These are phyloP conservation scores for Croton laevigatus DNA, from an alignment of 441 rosid species.

Conservation along the genomic window DNA sequence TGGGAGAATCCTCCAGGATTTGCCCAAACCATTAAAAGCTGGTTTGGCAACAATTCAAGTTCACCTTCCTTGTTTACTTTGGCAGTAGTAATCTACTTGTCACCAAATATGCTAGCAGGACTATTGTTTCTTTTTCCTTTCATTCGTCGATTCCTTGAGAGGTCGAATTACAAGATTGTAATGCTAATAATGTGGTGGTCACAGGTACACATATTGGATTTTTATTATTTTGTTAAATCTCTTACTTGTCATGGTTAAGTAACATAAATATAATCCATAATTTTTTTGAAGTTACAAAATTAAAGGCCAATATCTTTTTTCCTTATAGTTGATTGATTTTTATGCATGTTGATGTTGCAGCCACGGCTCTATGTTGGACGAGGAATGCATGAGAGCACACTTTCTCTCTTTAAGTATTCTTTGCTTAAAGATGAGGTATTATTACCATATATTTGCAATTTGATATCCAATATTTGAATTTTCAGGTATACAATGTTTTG, in stretches of 20 bases:
- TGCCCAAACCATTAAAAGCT: slow-evolving; percentile 77
- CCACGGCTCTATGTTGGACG: slow-evolving; percentile 97
- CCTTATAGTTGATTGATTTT: no score
- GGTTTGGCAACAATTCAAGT: slow-evolving; percentile 78
- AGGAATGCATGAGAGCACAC: slow-evolving; percentile 96
- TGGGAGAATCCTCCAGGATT: slow-evolving; percentile 83
- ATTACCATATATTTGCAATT: slow-evolving; percentile 6
- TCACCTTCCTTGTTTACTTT: slow-evolving; percentile 71
- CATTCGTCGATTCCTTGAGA: slow-evolving; percentile 85
- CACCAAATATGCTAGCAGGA: slow-evolving; percentile 86
- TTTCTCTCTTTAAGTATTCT: slow-evolving; percentile 80
- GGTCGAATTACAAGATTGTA: slow-evolving; percentile 72
- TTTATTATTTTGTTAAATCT: not conserved
- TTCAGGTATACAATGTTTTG: slow-evolving; percentile 94
- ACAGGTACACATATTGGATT: slow-evolving; percentile 66
- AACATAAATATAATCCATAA: not conserved
- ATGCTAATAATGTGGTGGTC: slow-evolving; percentile 99
- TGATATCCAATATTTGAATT: slow-evolving; percentile 24
- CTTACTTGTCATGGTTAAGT: not conserved
- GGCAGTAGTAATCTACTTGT: slow-evolving; percentile 73
- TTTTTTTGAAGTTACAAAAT: not conserved
- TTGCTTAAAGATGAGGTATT: slow-evolving; percentile 13
- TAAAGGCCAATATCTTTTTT: not conserved
- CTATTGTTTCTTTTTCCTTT: slow-evolving; percentile 80
- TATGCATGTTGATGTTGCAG: slow-evolving; percentile 40